Evolutionary conservation across 2,329 filamentous ascomycete genomes (phyloP).

Genomic region (Arthrobotrys megalospora): DNA sequence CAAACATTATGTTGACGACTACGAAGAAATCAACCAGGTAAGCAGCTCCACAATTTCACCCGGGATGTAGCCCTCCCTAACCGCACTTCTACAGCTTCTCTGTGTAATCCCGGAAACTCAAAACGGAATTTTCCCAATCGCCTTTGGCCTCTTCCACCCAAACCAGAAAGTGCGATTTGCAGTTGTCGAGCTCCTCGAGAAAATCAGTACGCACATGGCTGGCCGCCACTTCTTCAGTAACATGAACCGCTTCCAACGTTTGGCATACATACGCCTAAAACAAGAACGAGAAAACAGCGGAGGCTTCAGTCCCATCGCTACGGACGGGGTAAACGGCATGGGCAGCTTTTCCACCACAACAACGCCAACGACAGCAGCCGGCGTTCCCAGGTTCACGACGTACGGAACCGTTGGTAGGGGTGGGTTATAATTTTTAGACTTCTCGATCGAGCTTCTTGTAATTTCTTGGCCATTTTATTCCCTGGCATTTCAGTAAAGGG

Average conservation of each 20-base stretch:
- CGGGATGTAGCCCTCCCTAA: slow-evolving; percentile 63
- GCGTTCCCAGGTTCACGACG: slow-evolving; percentile 35
- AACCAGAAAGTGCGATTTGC: slow-evolving; percentile 82
- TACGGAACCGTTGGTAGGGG: slow-evolving; percentile 39
- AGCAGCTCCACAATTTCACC: neutral
- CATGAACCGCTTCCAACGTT: slow-evolving; percentile 87
- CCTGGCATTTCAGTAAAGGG: neutral
- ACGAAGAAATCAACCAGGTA: slow-evolving; percentile 81
- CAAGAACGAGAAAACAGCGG: slow-evolving; percentile 71
- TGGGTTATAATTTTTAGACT: slow-evolving; percentile 7
- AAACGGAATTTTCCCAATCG: slow-evolving; percentile 90
- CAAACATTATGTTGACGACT: slow-evolving; percentile 80
- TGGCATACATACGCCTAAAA: slow-evolving; percentile 85
- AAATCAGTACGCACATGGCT: slow-evolving; percentile 84
- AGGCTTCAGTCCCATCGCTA: slow-evolving; percentile 33
- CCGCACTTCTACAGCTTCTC: slow-evolving; percentile 73
- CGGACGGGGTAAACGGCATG: slow-evolving; percentile 31
- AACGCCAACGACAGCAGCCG: slow-evolving; percentile 60
- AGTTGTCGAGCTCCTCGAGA: slow-evolving; percentile 84
- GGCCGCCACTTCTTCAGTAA: slow-evolving; percentile 93
- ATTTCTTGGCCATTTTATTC: slow-evolving; percentile 15
- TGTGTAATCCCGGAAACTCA: slow-evolving; percentile 87
- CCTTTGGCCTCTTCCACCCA: slow-evolving; percentile 91
- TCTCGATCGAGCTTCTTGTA: neutral
- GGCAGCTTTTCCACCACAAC: slow-evolving; percentile 45